Evolutionary conservation across 345 rosid species (phyloP), one percentile per base, ranked within the genome.

Genomic region (Stellera chamaejasme): DNA sequence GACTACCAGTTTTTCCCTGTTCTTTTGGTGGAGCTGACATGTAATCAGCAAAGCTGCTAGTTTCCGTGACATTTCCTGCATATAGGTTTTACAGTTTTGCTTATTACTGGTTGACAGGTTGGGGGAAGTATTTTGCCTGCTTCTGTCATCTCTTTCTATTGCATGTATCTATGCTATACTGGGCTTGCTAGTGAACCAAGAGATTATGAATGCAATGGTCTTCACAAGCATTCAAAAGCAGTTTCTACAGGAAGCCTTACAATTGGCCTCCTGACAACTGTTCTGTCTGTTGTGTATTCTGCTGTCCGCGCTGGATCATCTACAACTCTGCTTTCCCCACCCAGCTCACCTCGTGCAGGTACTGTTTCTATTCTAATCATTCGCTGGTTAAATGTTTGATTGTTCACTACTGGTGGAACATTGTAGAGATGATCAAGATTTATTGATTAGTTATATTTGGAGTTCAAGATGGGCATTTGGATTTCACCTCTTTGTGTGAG

Each of bases 291-390:
- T 13, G 95, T 90, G 25, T 94, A 94, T 60, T 94, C 99, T 9
- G 97, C 99, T 46, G 96, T 94, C 28, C 95, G 99, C 59, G 99
- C 95, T 65, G 99, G 99, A 16, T 94, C 99, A 57, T 94, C 97
- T 47, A 85, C 95, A 0, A 80, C 90, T 32, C 75, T 94, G 67
- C 87, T 90, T 55, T 80, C 95, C 44, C 76, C 90, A 52, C 95
- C 99, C 62, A 82, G 79, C 69, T 94, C 99, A 54, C 97, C 97
- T 50, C 93, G 87, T 16, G 92, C 90, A 68, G 99, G 97, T 85
- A 77, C 47, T 52, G 16, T 23, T 32, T 5, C 28, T 8, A 28
- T 4, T 32, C 39, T 32, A 32, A 32, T 32, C 39, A 5, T 32
- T 2, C 7, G 39, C 39, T 8, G 0, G 2, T 32, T 32, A 32